Conservation (phyloP, 2,329 filamentous ascomycete genomes). For the Dactylellina sp. region DNA sequence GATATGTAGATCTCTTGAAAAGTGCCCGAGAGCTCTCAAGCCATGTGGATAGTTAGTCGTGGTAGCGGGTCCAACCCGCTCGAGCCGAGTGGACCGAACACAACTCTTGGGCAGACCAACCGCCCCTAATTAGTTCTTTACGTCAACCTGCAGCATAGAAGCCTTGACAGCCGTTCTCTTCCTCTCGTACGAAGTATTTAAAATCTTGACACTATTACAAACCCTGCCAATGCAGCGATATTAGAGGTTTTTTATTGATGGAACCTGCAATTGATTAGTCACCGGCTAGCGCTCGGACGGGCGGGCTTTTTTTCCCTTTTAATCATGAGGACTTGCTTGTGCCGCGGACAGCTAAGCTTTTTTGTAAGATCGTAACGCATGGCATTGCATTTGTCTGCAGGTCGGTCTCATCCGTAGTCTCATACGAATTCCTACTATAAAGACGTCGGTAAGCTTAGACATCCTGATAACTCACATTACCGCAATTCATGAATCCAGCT, state of each 20-base stretch:
- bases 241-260: not conserved
- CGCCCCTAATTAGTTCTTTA: not conserved
- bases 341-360: conserved; percentile 32
- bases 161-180: not conserved
- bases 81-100: conserved; percentile 25
- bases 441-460: not conserved
- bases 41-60: conserved; percentile 17
- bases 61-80: not conserved
- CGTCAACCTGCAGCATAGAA: conserved; percentile 27
- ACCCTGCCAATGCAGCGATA: conserved; percentile 12
- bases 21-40: conserved; percentile 24
- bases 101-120: conserved; percentile 9
- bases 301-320: conserved; percentile 4
- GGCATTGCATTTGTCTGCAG: conserved; percentile 1
- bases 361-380: conserved; percentile 44
- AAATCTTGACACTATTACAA: conserved; percentile 24
- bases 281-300: conserved; percentile 4
- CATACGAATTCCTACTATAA: not conserved
- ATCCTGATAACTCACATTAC: not conserved
- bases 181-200: conserved; percentile 42
- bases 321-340: too few relatives aligned
- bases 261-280: conserved; percentile 32
- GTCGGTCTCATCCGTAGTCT: not conserved
- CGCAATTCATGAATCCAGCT: too few relatives aligned
- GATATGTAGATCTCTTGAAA: not conserved